Percentiles rank a stretch among this genome's conserved stretches.
Evolutionary conservation across 495 filamentous ascomycete genomes (phyloP).

Genomic region (Aspergillus campestris): DNA sequence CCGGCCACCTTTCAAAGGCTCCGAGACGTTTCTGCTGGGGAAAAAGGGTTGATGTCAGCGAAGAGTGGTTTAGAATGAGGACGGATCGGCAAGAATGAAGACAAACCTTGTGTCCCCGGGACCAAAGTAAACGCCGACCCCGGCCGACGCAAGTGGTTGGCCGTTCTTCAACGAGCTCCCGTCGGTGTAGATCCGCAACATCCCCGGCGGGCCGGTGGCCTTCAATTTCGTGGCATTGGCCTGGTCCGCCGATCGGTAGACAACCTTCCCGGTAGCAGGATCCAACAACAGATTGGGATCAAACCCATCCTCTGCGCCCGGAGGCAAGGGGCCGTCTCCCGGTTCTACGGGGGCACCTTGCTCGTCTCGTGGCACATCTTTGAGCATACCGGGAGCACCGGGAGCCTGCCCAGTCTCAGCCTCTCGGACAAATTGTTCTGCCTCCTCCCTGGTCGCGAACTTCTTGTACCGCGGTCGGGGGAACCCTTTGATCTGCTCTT

Average conservation of each 20-base stretch:
- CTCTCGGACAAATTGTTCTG: constrained; percentile 52
- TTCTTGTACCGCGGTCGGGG: constrained; percentile 72
- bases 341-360: constrained; percentile 42
- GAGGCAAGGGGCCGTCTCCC: constrained; percentile 46
- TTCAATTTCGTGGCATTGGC: constrained; percentile 37
- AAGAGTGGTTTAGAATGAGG: neutral
- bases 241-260: constrained; percentile 48
- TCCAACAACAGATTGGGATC: constrained; percentile 51
- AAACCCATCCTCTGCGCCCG: constrained; percentile 52
- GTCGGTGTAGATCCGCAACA: constrained; percentile 79
- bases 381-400: constrained; percentile 23
- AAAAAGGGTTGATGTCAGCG: constrained; percentile 10
- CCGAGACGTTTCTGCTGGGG: constrained; percentile 70
- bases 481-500: constrained; percentile 68
- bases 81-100: neutral
- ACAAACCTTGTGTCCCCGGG: constrained; percentile 59
- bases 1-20: constrained; percentile 58
- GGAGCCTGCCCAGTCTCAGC: constrained; percentile 5
- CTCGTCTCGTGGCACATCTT: constrained; percentile 23
- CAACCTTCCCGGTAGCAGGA: constrained; percentile 46
- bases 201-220: constrained; percentile 31
- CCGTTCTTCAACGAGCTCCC: constrained; percentile 80
- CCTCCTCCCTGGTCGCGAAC: constrained; percentile 70
- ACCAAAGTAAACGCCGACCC: constrained; percentile 85
- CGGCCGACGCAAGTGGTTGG: constrained; percentile 57